Evolutionary conservation across 257 asterid species (phyloP).

Genomic region (Solanum tacnaense): DNA sequence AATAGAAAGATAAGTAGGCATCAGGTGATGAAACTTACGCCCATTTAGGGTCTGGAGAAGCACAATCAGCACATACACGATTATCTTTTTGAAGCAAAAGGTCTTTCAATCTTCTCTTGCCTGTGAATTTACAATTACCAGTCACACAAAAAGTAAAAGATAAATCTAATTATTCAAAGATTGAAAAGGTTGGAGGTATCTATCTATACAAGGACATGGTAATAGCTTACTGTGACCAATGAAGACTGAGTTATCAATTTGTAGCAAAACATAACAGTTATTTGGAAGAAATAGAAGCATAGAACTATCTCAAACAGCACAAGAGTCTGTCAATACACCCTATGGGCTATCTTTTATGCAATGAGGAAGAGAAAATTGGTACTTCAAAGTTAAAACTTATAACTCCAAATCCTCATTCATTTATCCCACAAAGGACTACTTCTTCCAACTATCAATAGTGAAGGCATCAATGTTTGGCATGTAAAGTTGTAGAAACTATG

Average conservation of each 20-base stretch:
- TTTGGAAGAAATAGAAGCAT: background rate
- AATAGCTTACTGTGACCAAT: background rate
- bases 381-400: background rate
- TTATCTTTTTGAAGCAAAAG: conserved; percentile 73
- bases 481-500: background rate
- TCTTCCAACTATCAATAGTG: background rate
- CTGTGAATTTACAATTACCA: conserved; percentile 24
- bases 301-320: background rate
- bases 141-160: background rate
- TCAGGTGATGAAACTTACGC: conserved; percentile 60
- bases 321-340: background rate
- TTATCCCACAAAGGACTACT: background rate
- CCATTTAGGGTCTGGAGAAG: conserved; percentile 97
- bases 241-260: background rate
- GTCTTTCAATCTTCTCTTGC: conserved; percentile 71
- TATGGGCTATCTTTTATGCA: background rate
- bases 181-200: background rate
- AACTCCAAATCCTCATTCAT: background rate
- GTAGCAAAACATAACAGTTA: background rate
- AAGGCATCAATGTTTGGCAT: background rate
- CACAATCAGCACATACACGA: conserved; percentile 92
- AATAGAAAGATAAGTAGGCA: background rate
- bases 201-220: background rate
- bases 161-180: background rate
- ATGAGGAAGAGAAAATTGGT: background rate